A percentile compares a stretch with the other conserved stretches of the same genome.
Evolutionary conservation across 805 yeast species (phyloP).

Genomic region (Vanderwaltozyma verrucispora): DNA sequence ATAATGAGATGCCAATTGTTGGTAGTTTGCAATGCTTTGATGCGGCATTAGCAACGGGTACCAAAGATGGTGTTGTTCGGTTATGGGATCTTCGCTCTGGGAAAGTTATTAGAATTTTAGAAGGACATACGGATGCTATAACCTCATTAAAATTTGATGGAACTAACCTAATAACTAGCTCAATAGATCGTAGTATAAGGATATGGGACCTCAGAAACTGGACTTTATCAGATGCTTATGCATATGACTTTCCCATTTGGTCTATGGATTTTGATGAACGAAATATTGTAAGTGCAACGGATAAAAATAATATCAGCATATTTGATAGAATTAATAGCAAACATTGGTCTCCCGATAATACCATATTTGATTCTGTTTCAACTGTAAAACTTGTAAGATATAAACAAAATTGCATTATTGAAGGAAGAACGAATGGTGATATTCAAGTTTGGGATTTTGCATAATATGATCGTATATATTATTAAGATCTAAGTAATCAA

Average conservation of each 20-base stretch:
- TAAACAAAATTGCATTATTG: conserved; percentile 55
- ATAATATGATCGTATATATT: too few relatives aligned
- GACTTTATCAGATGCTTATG: conserved; percentile 45
- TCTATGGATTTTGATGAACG: conserved; percentile 49
- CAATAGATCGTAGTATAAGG: conserved; percentile 49
- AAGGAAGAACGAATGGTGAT: conserved; percentile 50
- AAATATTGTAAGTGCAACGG: conserved; percentile 45
- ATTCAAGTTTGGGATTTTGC: conserved; percentile 52
- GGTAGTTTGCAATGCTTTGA: conserved; percentile 62
- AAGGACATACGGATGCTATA: conserved; percentile 62
- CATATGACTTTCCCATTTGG: conserved; percentile 45
- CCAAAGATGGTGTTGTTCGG: conserved; percentile 63
- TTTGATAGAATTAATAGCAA: conserved; percentile 45
- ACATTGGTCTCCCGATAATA: conserved; percentile 43
- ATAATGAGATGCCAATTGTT: conserved; percentile 33
- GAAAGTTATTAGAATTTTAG: conserved; percentile 47
- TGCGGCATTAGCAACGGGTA: conserved; percentile 70
- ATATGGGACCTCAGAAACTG: conserved; percentile 70
- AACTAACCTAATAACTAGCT: conserved; percentile 49
- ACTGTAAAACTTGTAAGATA: conserved; percentile 22
- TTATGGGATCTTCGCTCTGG: conserved; percentile 70
- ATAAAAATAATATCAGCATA: conserved; percentile 38
- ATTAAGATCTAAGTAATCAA: too few relatives aligned
- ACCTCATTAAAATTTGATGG: conserved; percentile 61
- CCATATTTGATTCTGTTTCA: too few relatives aligned